Conservation (phyloP, 257 asterid genomes). For the Nicotiana attenuata region DNA sequence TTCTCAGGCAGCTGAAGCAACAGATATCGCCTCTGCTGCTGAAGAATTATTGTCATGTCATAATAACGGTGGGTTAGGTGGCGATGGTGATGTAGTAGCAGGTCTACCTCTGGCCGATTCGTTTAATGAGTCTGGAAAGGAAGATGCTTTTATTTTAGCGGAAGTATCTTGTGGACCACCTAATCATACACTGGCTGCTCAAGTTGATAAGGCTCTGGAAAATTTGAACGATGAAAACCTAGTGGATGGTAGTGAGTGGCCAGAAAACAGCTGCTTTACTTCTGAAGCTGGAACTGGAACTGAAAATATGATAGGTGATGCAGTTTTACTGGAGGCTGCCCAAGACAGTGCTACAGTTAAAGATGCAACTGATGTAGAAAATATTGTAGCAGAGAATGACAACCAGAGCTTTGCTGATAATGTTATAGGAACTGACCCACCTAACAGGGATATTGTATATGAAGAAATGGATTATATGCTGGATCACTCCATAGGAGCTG, state of each 20-base stretch:
- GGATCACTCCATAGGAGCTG: conserved; percentile 31
- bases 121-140: conserved; percentile 22
- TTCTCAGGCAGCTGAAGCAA: conserved; percentile 20
- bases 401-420: conserved; percentile 22
- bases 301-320: conserved; percentile 27
- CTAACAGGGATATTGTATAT: conserved; percentile 22
- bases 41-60: conserved; percentile 14
- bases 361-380: conserved; percentile 23
- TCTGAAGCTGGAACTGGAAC: conserved; percentile 28
- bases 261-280: conserved; percentile 26
- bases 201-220: conserved; percentile 26
- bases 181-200: conserved; percentile 21
- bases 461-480: conserved; percentile 22
- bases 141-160: conserved; percentile 19
- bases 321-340: conserved; percentile 20
- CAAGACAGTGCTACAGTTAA: conserved; percentile 31
- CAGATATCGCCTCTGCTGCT: conserved; percentile 12
- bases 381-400: conserved; percentile 26
- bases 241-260: conserved; percentile 20
- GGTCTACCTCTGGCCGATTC: conserved; percentile 16
- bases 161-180: conserved; percentile 27
- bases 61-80: conserved; percentile 19
- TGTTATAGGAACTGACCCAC: conserved; percentile 29
- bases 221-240: conserved; percentile 25
- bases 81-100: conserved; percentile 20